Percentiles rank a stretch among this genome's conserved stretches.
phyloP scores from a whole-genome alignment of 371 early-diverging fungal species.

The Mucor piriformis region DNA sequence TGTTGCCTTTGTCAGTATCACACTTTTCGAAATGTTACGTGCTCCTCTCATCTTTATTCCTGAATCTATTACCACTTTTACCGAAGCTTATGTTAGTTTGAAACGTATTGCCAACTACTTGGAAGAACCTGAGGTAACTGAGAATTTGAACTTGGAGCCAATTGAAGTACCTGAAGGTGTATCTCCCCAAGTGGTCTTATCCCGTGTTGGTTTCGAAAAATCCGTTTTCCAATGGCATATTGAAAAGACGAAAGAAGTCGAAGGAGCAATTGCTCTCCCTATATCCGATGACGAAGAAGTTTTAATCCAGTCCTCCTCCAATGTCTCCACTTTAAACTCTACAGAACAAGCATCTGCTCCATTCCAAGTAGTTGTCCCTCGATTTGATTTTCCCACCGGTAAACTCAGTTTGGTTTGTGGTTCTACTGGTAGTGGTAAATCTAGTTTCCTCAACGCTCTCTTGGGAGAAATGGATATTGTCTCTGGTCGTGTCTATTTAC shows the following conservation, averaged over 20 bases:
- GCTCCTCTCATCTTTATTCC: slow-evolving; percentile 58
- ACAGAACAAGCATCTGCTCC: background rate
- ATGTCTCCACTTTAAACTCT: background rate
- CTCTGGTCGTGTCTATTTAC: slow-evolving; percentile 45
- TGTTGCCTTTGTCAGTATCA: slow-evolving; percentile 66
- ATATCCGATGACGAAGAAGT: slow-evolving; percentile 1
- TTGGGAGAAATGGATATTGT: slow-evolving; percentile 72
- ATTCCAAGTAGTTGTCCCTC: slow-evolving; percentile 28
- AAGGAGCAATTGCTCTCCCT: background rate
- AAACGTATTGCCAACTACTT: slow-evolving; percentile 57
- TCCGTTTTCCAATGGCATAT: slow-evolving; percentile 55
- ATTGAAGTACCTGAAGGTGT: slow-evolving; percentile 19
- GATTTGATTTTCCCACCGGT: slow-evolving; percentile 62
- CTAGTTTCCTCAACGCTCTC: slow-evolving; percentile 66
- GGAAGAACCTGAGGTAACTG: slow-evolving; percentile 53
- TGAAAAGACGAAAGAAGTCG: slow-evolving; percentile 6
- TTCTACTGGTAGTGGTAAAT: slow-evolving; percentile 76
- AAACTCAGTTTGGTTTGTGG: slow-evolving; percentile 67
- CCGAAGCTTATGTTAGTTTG: slow-evolving; percentile 56
- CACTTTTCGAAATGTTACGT: slow-evolving; percentile 59
- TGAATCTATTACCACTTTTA: slow-evolving; percentile 29
- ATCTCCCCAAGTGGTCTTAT: slow-evolving; percentile 17
- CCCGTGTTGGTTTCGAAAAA: slow-evolving; percentile 52
- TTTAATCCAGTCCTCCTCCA: slow-evolving; percentile 21
- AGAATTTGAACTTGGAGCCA: slow-evolving; percentile 24